Evolutionary conservation across 2,329 filamentous ascomycete genomes (phyloP).

Genomic region (Fusarium sp.): DNA sequence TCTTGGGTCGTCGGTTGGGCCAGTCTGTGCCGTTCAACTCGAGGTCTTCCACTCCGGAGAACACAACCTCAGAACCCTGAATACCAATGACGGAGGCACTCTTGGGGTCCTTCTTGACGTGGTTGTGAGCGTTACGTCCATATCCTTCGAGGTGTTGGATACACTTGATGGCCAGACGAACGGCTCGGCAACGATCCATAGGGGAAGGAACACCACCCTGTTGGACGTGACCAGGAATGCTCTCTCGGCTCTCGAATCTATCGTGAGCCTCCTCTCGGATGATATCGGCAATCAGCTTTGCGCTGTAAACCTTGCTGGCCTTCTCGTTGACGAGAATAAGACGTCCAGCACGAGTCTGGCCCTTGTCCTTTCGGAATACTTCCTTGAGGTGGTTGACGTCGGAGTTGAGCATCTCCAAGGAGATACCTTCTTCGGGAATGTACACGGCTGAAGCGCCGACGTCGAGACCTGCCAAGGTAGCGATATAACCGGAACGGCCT

Average conservation of each 20-base stretch:
- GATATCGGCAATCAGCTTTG: constrained; percentile 93
- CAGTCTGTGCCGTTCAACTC: constrained; percentile 92
- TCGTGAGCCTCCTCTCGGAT: constrained; percentile 93
- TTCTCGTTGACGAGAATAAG: constrained; percentile 98
- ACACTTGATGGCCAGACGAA: constrained; percentile 92
- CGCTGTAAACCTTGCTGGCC: constrained; percentile 88
- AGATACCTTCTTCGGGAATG: constrained; percentile 95
- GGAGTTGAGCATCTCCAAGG: constrained; percentile 88
- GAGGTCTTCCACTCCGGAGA: constrained; percentile 81
- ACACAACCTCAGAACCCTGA: constrained; percentile 88
- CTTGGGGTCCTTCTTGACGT: constrained; percentile 78
- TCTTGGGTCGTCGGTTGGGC: constrained; percentile 85
- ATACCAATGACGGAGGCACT: constrained; percentile 90
- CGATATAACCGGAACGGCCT: constrained; percentile 92
- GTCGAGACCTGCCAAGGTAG: constrained; percentile 88
- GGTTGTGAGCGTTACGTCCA: constrained; percentile 71
- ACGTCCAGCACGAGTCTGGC: constrained; percentile 89
- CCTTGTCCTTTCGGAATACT: constrained; percentile 85
- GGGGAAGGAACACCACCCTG: constrained; percentile 92
- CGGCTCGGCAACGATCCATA: constrained; percentile 95
- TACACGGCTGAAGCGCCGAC: constrained; percentile 95
- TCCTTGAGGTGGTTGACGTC: constrained; percentile 92
- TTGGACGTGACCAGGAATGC: constrained; percentile 93
- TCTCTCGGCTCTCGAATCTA: constrained; percentile 91
- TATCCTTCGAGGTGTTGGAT: constrained; percentile 90